phyloP scores from a whole-genome alignment of 768 basidiomycete species.

The Auriscalpium vulgare region DNA sequence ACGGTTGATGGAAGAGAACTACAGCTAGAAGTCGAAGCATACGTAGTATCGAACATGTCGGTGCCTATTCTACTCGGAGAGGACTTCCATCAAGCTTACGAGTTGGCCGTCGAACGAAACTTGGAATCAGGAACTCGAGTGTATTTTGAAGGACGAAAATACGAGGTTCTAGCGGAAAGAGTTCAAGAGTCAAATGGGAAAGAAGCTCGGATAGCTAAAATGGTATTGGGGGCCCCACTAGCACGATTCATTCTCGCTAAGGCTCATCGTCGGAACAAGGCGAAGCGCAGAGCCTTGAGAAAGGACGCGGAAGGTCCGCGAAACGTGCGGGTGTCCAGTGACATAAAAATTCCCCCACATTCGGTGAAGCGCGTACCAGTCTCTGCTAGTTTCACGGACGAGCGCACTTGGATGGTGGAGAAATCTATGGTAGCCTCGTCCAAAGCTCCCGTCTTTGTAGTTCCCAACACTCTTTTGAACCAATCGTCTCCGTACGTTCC shows the following conservation, averaged over 20 bases:
- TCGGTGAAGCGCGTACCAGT: neutral
- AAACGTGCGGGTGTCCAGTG: neutral
- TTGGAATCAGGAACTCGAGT: conserved; percentile 5
- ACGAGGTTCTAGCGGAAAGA: neutral
- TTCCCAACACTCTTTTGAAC: neutral
- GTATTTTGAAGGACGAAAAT: conserved; percentile 12
- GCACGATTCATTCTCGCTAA: neutral
- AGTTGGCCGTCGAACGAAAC: conserved; percentile 20
- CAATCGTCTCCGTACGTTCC: neutral
- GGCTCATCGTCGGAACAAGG: neutral
- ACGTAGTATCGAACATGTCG: conserved; percentile 18
- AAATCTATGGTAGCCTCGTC: neutral
- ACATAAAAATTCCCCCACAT: conserved; percentile 1
- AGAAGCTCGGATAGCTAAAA: neutral
- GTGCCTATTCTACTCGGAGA: conserved; percentile 17
- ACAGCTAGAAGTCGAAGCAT: conserved; percentile 14
- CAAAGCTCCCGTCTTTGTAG: neutral
- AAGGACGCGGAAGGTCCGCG: neutral
- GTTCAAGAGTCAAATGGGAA: neutral
- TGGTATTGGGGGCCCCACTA: neutral
- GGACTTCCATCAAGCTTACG: conserved; percentile 25
- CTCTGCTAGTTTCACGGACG: neutral
- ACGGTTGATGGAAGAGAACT: conserved; percentile 19
- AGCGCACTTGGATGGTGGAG: neutral
- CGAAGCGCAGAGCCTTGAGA: neutral